Evolutionary conservation across 805 yeast species (phyloP).

Genomic region (Starmerella apicola): DNA sequence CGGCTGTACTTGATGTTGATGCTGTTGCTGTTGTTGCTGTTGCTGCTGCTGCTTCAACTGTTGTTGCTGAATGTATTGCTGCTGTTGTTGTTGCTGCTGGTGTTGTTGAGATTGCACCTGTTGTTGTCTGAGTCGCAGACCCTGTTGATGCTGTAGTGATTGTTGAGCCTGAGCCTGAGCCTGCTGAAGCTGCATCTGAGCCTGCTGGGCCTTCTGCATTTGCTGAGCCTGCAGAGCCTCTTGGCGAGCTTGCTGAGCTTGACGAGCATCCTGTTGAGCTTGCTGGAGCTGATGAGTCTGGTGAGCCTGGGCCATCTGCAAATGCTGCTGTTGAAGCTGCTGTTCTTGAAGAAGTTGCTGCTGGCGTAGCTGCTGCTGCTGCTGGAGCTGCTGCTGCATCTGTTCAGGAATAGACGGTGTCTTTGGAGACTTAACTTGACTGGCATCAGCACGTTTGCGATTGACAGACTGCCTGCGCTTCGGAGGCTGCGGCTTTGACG

Average conservation of each 20-base stretch:
- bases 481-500: conserved; percentile 11
- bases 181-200: background rate
- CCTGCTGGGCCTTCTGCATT: background rate
- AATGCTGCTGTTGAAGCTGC: background rate
- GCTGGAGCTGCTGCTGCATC: conserved; percentile 3
- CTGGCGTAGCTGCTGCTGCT: background rate
- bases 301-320: background rate
- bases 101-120: conserved; percentile 4
- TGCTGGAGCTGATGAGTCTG: background rate
- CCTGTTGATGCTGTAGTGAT: background rate
- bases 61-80: background rate
- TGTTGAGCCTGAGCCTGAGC: background rate
- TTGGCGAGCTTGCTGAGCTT: background rate
- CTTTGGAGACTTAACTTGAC: background rate
- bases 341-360: background rate
- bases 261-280: background rate
- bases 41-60: too few species aligned
- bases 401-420: background rate
- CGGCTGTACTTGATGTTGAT: background rate
- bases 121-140: conserved; percentile 1
- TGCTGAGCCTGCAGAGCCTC: background rate
- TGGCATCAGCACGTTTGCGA: background rate
- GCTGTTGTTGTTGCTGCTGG: conserved; percentile 2
- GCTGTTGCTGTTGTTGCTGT: too few species aligned
- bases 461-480: background rate